phyloP scores from a whole-genome alignment of 805 yeast species.

The Wickerhamiella kurtzmanii region DNA sequence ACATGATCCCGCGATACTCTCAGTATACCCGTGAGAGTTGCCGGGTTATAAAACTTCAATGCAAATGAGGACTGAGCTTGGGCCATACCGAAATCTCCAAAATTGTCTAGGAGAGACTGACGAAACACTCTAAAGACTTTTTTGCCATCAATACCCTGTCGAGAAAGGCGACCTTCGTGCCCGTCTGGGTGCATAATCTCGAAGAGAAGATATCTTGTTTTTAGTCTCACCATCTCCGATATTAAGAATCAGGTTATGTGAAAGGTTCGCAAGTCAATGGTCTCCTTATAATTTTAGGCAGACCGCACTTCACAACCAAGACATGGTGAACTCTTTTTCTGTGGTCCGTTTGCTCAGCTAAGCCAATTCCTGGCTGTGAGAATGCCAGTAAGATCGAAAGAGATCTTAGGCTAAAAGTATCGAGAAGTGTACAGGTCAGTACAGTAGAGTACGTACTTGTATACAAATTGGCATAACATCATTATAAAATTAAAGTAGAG shows the following conservation, averaged over 20 bases:
- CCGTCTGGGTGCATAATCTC: constrained; percentile 54
- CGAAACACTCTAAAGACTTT: constrained; percentile 41
- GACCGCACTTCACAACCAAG: no score
- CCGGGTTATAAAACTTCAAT: constrained; percentile 65
- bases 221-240: constrained; percentile 64
- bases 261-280: not conserved
- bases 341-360: not conserved
- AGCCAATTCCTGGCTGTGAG: no score
- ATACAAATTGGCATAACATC: not conserved
- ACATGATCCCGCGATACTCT: constrained; percentile 58
- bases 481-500: not conserved
- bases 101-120: constrained; percentile 42
- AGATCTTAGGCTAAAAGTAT: no score
- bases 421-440: no score
- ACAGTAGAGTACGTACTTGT: no score
- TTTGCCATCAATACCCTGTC: constrained; percentile 32
- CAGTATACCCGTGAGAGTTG: constrained; percentile 73
- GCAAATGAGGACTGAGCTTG: constrained; percentile 44
- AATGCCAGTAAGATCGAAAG: no score
- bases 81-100: constrained; percentile 72
- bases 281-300: no score
- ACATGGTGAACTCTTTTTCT: no score
- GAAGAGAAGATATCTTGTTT: constrained; percentile 71
- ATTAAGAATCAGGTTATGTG: not conserved
- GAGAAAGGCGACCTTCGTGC: constrained; percentile 7